These are phyloP conservation scores for Leccinum imitatum DNA, from an alignment of 768 basidiomycete species.

Conservation along the genomic window DNA sequence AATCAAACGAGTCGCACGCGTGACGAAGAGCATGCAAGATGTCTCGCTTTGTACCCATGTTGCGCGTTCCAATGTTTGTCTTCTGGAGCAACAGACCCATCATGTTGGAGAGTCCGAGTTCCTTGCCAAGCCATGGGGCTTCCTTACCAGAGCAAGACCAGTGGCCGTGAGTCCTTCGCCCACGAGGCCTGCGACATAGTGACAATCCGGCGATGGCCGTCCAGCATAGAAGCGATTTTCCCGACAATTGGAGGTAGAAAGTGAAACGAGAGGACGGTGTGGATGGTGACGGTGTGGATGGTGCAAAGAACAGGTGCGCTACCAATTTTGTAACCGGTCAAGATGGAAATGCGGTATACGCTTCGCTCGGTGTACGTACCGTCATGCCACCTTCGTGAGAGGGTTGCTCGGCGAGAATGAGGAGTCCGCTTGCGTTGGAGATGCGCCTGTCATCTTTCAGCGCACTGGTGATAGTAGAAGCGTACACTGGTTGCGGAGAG, in stretches of 20 bases:
- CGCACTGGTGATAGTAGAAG: too few relatives aligned
- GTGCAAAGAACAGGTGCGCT: background rate
- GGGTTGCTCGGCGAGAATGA: too few relatives aligned
- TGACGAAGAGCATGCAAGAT: conserved; percentile 90
- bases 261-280: background rate
- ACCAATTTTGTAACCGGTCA: background rate
- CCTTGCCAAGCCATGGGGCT: conserved; percentile 63
- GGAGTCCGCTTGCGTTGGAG: too few relatives aligned
- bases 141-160: conserved; percentile 88
- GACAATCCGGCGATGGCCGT: conserved; percentile 80
- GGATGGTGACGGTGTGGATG: background rate
- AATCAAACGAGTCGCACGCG: conserved; percentile 82
- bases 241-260: conserved; percentile 41
- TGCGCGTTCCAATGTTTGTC: conserved; percentile 88
- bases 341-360: background rate
- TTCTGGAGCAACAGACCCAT: conserved; percentile 97
- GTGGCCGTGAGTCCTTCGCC: conserved; percentile 52
- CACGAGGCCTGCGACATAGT: conserved; percentile 89
- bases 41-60: conserved; percentile 84
- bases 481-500: too few relatives aligned
- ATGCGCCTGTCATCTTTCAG: too few relatives aligned
- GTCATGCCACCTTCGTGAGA: too few relatives aligned
- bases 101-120: conserved; percentile 87
- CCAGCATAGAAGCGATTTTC: conserved; percentile 53
- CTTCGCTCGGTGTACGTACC: too few relatives aligned